Percentiles rank a stretch among this genome's conserved stretches.
phyloP scores from a whole-genome alignment of 805 yeast species.

The Kodamaea hsintzibuensis region DNA sequence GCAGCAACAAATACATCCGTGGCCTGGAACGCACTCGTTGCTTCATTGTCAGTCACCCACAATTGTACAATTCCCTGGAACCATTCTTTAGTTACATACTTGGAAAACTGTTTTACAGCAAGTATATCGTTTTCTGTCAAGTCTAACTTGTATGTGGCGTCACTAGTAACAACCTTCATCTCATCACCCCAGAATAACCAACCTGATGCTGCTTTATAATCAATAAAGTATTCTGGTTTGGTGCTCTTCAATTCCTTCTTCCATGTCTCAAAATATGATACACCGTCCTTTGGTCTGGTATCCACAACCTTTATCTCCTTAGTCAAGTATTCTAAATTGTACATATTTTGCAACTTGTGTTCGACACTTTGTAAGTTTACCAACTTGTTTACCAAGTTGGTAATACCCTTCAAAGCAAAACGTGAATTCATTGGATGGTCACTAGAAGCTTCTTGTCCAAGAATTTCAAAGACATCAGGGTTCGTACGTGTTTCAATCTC shows the following conservation, averaged over 20 bases:
- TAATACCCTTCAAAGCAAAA: conserved; percentile 58
- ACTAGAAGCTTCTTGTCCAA: conserved; percentile 51
- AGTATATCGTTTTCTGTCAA: conserved; percentile 44
- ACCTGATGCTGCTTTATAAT: conserved; percentile 57
- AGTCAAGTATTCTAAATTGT: conserved; percentile 35
- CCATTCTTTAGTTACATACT: conserved; percentile 56
- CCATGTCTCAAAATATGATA: conserved; percentile 44
- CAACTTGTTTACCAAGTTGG: conserved; percentile 47
- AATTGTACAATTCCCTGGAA: conserved; percentile 48
- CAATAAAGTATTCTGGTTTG: conserved; percentile 55
- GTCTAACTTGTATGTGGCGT: conserved; percentile 22
- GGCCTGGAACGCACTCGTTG: conserved; percentile 64
- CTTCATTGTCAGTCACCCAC: conserved; percentile 68
- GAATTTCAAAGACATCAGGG: conserved; percentile 39
- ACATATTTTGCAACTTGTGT: conserved; percentile 48
- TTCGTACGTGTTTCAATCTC: conserved; percentile 50
- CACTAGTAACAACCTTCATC: conserved; percentile 45
- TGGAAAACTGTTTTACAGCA: conserved; percentile 46
- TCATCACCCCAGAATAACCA: conserved; percentile 75
- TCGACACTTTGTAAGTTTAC: conserved; percentile 45
- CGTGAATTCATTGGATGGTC: conserved; percentile 70
- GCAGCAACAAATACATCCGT: conserved; percentile 60
- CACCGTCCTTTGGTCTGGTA: conserved; percentile 35
- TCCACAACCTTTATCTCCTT: conserved; percentile 43
- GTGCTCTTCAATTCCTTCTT: conserved; percentile 51